Evolutionary conservation across 192 early-diverging fungal species (phyloP).

Genomic region (Rhizophagus prolifer): DNA sequence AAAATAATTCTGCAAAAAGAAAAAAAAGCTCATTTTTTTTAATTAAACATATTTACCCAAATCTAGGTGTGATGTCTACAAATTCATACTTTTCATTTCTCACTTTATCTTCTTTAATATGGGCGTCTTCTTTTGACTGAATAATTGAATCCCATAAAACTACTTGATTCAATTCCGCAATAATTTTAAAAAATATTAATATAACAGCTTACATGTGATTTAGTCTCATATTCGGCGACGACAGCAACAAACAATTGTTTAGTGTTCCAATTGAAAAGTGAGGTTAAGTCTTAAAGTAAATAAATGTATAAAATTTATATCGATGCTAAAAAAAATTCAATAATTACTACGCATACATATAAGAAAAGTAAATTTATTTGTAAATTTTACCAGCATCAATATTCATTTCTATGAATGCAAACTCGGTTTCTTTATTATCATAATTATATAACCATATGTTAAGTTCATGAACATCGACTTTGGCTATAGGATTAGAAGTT

Average conservation of each 20-base stretch:
- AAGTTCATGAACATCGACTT: conserved; percentile 5
- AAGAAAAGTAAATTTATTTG: background rate
- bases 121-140: conserved; percentile 61
- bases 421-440: conserved; percentile 7
- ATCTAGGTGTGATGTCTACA: conserved; percentile 65
- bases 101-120: conserved; percentile 54
- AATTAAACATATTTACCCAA: conserved; percentile 51
- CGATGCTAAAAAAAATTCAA: background rate
- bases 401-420: conserved; percentile 19
- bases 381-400: conserved; percentile 22
- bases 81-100: conserved; percentile 65
- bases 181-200: background rate
- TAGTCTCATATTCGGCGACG: conserved; percentile 74
- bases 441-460: conserved; percentile 16
- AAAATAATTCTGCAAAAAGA: background rate
- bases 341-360: background rate
- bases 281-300: conserved; percentile 63
- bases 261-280: conserved; percentile 87
- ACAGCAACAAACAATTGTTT: conserved; percentile 84
- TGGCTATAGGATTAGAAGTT: conserved; percentile 11
- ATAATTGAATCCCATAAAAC: conserved; percentile 86
- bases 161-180: conserved; percentile 63
- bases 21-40: conserved; percentile 9
- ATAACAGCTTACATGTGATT: conserved; percentile 55
- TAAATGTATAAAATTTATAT: background rate